These are phyloP conservation scores for Fusarium sp. DNA, from an alignment of 2,329 filamentous ascomycete species.

Conservation along the genomic window DNA sequence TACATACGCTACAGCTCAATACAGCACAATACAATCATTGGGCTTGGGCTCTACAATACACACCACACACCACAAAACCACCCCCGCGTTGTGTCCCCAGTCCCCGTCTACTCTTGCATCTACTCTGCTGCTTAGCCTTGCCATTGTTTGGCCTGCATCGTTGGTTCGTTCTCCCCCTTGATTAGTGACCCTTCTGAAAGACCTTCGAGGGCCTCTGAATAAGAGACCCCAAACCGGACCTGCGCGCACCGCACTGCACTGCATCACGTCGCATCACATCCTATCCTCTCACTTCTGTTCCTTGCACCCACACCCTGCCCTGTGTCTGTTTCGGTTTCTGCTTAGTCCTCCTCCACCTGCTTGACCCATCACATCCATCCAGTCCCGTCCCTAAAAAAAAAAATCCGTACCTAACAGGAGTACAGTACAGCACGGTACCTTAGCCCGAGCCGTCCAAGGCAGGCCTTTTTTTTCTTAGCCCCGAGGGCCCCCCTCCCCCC, in stretches of 20 bases:
- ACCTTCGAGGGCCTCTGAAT: slow-evolving; percentile 11
- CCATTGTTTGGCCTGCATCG: slow-evolving; percentile 39
- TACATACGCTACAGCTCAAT: slow-evolving; percentile 1
- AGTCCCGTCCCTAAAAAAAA: slow-evolving; percentile 22
- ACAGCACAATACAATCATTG: neutral
- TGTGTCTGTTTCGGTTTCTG: slow-evolving; percentile 28
- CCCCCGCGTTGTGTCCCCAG: slow-evolving; percentile 37
- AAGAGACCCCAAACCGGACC: slow-evolving; percentile 17
- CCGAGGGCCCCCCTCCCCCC: slow-evolving; percentile 20
- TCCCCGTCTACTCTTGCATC: slow-evolving; percentile 27
- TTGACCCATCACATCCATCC: slow-evolving; percentile 36
- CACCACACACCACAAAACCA: slow-evolving; percentile 30
- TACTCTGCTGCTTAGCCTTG: slow-evolving; percentile 1
- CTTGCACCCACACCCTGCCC: slow-evolving; percentile 41
- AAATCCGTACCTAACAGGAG: slow-evolving; percentile 38
- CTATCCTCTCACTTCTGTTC: slow-evolving; percentile 26
- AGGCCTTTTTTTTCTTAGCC: slow-evolving; percentile 43
- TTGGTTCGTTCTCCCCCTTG: slow-evolving; percentile 31
- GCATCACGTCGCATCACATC: slow-evolving; percentile 2
- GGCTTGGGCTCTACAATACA: slow-evolving; percentile 2
- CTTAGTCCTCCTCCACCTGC: slow-evolving; percentile 40
- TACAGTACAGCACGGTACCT: slow-evolving; percentile 15
- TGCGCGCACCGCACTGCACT: slow-evolving; percentile 5
- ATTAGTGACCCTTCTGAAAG: slow-evolving; percentile 17
- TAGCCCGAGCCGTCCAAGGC: slow-evolving; percentile 40